Base-by-base conservation (phyloP, 371 early-diverging fungal species). In the Saksenaea oblongispora region DNA sequence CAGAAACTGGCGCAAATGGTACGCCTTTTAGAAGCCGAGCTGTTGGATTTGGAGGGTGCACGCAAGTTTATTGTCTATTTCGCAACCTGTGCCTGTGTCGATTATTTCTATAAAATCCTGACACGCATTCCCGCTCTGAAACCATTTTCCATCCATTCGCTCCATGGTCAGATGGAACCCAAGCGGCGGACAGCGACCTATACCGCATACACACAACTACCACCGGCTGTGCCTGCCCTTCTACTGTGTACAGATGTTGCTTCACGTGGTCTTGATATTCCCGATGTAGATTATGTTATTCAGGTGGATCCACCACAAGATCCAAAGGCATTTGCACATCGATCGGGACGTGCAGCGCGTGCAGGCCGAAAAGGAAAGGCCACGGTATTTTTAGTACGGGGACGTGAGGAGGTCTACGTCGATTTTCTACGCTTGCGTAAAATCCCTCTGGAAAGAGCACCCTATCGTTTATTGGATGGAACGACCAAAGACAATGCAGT, bases 321-420 rank as follows among this genome's bases (percentile, higher is more conserved):
- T 62, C 97, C 98, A 9, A 95, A 95, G 73, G 91, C 89, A 13
- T 98, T 99, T 73, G 85, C 96, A 0, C 99, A 99, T 83, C 86
- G 99, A n/a, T 97, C 97, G 72, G 99, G 99, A 7, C 86, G 99
- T 63, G 96, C 99, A 0, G 99, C 96, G 5, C 83, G 99, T 54
- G 90, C 91, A 10, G 99, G 98, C 1, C 83, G 92, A 26, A 75
- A 82, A 27, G 99, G 99, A 11, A 84, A 84, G 44, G 96, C 98
- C 3, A 81, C 97, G 0, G 90, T 95, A 10, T 87, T 96, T 26
- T 76, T 98, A 54, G 84, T 82, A 7, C 78, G 78, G 22, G 88
- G 92, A 7, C 76, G 89, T n/a, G 98, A 98, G 69, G 96, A 94
- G 58, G 82, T 93, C 1, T 98, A 95, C 76, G 84, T 93, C 10